These are phyloP conservation scores for Babesia bovis DNA, from an alignment of 169 alveolate species.

Conservation along the genomic window DNA sequence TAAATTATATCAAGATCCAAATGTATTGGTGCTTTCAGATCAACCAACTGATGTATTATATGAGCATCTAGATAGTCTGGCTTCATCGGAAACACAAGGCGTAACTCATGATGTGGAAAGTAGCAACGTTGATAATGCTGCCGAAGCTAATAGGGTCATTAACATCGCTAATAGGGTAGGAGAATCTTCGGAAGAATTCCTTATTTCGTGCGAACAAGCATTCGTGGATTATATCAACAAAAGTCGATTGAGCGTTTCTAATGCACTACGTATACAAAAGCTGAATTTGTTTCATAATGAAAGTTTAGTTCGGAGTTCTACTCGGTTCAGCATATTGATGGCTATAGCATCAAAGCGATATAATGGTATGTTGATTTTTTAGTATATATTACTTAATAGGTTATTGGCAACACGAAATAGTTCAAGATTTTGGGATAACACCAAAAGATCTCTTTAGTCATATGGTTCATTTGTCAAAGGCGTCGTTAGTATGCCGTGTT, in stretches of 20 bases:
- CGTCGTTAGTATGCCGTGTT: constrained; percentile 25
- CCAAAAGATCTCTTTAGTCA: constrained; percentile 43
- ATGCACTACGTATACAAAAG: constrained; percentile 23
- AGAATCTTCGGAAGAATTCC: too few species aligned
- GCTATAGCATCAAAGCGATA: constrained; percentile 55
- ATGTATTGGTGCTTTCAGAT: constrained; percentile 20
- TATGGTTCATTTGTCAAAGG: constrained; percentile 24
- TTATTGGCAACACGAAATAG: constrained; percentile 63
- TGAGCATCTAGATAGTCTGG: too few species aligned
- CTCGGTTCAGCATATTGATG: constrained; percentile 45
- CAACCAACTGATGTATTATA: neutral
- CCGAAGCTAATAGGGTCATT: too few species aligned
- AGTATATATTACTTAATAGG: neutral
- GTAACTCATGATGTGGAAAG: too few species aligned
- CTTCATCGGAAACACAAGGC: too few species aligned
- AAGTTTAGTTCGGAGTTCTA: constrained; percentile 34
- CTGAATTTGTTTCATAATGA: constrained; percentile 41
- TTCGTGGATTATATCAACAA: constrained; percentile 1
- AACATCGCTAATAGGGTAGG: too few species aligned
- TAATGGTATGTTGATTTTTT: constrained; percentile 15
- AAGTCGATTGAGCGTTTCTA: constrained; percentile 29
- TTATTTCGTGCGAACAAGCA: neutral
- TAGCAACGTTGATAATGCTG: too few species aligned
- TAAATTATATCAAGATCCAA: constrained; percentile 8
- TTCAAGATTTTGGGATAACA: constrained; percentile 28